Conservation (phyloP, 2,329 filamentous ascomycete genomes). For the Verticillium zaregamsianum region DNA sequence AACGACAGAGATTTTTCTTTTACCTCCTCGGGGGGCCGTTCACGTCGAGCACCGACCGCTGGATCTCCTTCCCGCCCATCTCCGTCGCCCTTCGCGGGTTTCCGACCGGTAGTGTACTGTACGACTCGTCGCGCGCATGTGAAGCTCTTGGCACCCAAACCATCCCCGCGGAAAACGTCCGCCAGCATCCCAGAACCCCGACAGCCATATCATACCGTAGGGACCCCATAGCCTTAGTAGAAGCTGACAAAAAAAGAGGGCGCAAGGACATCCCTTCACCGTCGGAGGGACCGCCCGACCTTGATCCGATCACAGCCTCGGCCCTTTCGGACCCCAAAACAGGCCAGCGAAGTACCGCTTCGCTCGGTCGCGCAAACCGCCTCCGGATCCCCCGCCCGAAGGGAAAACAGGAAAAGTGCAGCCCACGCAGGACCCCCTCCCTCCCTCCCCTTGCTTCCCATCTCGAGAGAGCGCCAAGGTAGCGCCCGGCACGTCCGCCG, state of each 20-base stretch:
- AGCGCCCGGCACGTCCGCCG: too few relatives aligned
- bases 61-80: background rate
- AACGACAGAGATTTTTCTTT: background rate
- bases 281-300: too few relatives aligned
- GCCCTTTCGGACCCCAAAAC: too few relatives aligned
- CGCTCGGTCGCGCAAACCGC: background rate
- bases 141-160: background rate
- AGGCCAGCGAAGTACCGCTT: too few relatives aligned
- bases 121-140: background rate
- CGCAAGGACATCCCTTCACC: too few relatives aligned
- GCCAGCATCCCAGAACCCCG: background rate
- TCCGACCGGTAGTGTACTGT: background rate
- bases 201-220: background rate
- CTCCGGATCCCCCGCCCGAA: background rate
- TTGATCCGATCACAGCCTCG: too few relatives aligned
- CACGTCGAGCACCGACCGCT: background rate
- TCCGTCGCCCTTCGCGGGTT: background rate
- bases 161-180: background rate
- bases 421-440: too few relatives aligned
- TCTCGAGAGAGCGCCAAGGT: constrained; percentile 1
- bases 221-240: background rate
- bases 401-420: background rate
- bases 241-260: too few relatives aligned
- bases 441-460: too few relatives aligned
- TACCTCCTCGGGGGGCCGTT: background rate